Conservation (phyloP, 495 filamentous ascomycete species). For the Achaetomiella virescens region DNA sequence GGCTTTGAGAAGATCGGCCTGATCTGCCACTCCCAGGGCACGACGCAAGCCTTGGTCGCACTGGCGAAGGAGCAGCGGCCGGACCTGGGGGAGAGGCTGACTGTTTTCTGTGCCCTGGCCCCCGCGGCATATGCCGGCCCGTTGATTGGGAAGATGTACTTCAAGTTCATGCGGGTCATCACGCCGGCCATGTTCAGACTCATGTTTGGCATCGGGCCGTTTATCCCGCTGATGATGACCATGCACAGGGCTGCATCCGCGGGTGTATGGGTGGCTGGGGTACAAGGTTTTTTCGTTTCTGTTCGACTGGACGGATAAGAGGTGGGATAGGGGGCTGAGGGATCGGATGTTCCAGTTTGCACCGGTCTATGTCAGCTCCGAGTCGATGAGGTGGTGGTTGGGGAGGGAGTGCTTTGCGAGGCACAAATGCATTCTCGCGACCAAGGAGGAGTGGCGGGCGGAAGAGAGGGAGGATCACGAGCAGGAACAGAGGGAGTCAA, state of each 20-base stretch:
- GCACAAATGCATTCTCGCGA: conserved; percentile 85
- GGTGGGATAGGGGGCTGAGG: conserved; percentile 79
- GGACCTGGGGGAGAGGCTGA: conserved; percentile 75
- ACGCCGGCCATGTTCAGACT: conserved; percentile 68
- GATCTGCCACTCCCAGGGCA: conserved; percentile 86
- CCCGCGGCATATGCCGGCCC: conserved; percentile 90
- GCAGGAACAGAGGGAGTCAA: conserved; percentile 7
- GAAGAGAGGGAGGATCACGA: conserved; percentile 56
- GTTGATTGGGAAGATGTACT: conserved; percentile 77
- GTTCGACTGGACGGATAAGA: conserved; percentile 79
- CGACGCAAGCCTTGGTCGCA: conserved; percentile 82
- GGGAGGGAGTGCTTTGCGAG: conserved; percentile 85
- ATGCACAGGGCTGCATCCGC: conserved; percentile 64
- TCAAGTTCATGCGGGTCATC: conserved; percentile 85
- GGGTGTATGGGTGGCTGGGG: conserved; percentile 75
- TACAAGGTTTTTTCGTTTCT: conserved; percentile 88
- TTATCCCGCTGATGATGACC: conserved; percentile 92
- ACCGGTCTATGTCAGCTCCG: conserved; percentile 82
- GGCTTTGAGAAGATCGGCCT: conserved; percentile 79
- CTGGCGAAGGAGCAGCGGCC: conserved; percentile 89
- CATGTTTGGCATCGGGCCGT: conserved; percentile 89
- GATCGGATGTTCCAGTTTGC: conserved; percentile 87
- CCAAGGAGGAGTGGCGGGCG: conserved; percentile 56
- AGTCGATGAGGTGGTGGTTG: conserved; percentile 95
- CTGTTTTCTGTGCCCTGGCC: conserved; percentile 87